Evolutionary conservation across 2,329 filamentous ascomycete genomes (phyloP).

Genomic region (Beauveria sp.): DNA sequence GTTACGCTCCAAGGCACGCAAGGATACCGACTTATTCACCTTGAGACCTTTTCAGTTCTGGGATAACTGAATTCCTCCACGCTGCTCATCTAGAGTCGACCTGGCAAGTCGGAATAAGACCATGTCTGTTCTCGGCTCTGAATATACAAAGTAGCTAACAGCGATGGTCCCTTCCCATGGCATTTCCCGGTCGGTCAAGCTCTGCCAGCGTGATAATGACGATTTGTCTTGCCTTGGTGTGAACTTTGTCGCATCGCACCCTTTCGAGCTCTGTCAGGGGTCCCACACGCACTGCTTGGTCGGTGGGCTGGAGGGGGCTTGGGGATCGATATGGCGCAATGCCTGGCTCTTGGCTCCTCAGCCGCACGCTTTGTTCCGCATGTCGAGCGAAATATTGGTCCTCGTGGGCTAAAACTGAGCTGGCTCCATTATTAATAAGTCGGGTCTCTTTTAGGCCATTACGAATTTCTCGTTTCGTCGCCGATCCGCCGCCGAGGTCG

Average conservation of each 20-base stretch:
- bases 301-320: constrained; percentile 1
- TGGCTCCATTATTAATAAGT: not conserved
- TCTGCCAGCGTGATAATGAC: not conserved
- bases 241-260: not conserved
- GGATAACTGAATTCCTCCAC: not conserved
- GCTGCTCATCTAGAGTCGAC: not conserved
- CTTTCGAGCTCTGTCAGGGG: not conserved
- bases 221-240: not conserved
- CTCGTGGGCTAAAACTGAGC: not conserved
- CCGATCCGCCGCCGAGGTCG: not conserved
- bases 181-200: not conserved
- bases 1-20: no score
- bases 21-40: no score
- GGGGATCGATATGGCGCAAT: constrained; percentile 11
- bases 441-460: not conserved
- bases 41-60: not conserved
- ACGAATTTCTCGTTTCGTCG: constrained; percentile 8
- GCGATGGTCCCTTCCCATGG: not conserved
- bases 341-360: constrained; percentile 5
- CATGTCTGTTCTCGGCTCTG: not conserved
- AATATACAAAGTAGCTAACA: no score
- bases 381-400: not conserved
- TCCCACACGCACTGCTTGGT: constrained; percentile 3
- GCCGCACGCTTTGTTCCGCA: constrained; percentile 6
- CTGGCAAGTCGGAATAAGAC: not conserved